Evolutionary conservation across 805 yeast species (phyloP).

Genomic region (Ogataea pini): DNA sequence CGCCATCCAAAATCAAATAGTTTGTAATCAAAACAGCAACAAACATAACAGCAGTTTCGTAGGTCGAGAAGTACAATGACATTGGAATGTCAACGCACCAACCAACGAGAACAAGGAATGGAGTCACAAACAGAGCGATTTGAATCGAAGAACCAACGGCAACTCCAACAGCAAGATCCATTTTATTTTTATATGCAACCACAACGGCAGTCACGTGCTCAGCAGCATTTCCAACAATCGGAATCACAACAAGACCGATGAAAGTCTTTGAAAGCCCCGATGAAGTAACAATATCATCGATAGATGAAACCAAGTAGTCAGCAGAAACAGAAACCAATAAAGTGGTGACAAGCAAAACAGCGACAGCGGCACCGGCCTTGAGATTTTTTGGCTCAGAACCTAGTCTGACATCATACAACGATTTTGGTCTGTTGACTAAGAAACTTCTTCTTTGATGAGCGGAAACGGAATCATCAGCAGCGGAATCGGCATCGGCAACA

Average conservation of each 20-base stretch:
- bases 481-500: background rate
- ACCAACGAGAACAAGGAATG: constrained; percentile 92
- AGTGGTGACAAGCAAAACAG: constrained; percentile 64
- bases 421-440: constrained; percentile 32
- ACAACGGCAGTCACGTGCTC: constrained; percentile 96
- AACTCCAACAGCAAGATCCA: constrained; percentile 96
- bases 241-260: constrained; percentile 89
- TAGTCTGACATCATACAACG: constrained; percentile 29
- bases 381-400: constrained; percentile 41
- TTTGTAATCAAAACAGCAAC: constrained; percentile 87
- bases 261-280: constrained; percentile 93
- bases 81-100: constrained; percentile 90
- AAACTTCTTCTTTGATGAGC: constrained; percentile 29
- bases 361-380: constrained; percentile 53
- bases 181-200: constrained; percentile 93
- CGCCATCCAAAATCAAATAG: constrained; percentile 88
- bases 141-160: constrained; percentile 96
- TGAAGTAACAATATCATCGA: constrained; percentile 80
- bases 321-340: constrained; percentile 86
- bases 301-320: constrained; percentile 89
- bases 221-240: constrained; percentile 98
- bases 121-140: constrained; percentile 93
- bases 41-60: constrained; percentile 91
- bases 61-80: constrained; percentile 88
- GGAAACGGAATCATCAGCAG: constrained; percentile 5